Evolutionary conservation across 2,329 filamentous ascomycete species (phyloP).

Genomic region (Aspergillus sojae): DNA sequence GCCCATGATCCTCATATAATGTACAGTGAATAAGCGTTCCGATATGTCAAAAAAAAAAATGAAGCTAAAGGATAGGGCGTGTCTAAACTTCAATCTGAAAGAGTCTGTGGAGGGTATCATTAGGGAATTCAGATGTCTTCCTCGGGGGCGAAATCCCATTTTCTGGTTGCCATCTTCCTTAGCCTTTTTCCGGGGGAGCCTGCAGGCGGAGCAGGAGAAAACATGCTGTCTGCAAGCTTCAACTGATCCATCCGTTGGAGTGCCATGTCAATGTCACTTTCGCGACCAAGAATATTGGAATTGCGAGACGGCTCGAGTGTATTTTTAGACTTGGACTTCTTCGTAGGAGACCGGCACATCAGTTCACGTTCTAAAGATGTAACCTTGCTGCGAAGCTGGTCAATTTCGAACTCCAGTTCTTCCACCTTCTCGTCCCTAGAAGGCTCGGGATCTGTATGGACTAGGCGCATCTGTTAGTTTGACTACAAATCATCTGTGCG

Average conservation of each 20-base stretch:
- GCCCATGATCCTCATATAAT: not conserved
- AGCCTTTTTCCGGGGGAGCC: constrained; percentile 41
- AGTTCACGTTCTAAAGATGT: constrained; percentile 68
- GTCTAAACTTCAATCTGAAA: not conserved
- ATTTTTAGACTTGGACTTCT: constrained; percentile 46
- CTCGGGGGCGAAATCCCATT: constrained; percentile 51
- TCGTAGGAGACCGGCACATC: constrained; percentile 63
- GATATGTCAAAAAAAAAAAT: not conserved
- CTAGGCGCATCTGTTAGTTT: constrained; percentile 29
- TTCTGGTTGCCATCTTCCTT: constrained; percentile 49
- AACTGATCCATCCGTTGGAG: constrained; percentile 43
- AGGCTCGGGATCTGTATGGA: constrained; percentile 52
- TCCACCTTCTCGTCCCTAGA: constrained; percentile 62
- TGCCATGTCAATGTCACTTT: constrained; percentile 45
- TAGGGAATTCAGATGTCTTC: constrained; percentile 33
- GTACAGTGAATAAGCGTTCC: not conserved
- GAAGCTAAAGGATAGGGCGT: not conserved
- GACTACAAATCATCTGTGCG: not conserved
- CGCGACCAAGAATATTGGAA: constrained; percentile 35
- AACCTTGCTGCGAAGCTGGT: constrained; percentile 67
- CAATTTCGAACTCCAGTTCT: constrained; percentile 71
- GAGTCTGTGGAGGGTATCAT: not conserved
- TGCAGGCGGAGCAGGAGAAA: constrained; percentile 28
- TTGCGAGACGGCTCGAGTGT: constrained; percentile 28
- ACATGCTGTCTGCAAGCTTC: constrained; percentile 40